Evolutionary conservation across 2,329 filamentous ascomycete genomes (phyloP).

Genomic region (Pseudophaeomoniella oleicola): DNA sequence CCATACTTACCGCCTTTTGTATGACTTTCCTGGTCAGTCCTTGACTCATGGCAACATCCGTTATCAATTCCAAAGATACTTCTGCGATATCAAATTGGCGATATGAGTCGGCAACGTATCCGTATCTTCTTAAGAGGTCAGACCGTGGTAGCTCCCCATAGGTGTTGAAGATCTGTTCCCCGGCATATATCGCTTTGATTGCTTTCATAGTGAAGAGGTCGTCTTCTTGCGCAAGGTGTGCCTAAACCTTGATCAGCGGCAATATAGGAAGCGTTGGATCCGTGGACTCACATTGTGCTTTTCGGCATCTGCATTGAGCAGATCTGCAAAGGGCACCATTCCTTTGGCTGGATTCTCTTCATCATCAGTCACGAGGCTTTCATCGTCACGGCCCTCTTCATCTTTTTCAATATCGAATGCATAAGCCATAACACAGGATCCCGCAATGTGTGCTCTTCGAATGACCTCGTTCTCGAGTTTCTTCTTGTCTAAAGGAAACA

Average conservation of each 20-base stretch:
- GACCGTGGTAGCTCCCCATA: constrained; percentile 74
- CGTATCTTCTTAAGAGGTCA: constrained; percentile 71
- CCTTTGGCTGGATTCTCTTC: constrained; percentile 57
- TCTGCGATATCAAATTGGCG: constrained; percentile 71
- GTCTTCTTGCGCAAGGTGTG: constrained; percentile 47
- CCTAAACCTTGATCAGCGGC: constrained; percentile 25
- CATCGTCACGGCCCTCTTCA: constrained; percentile 41
- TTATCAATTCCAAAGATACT: constrained; percentile 48
- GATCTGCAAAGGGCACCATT: constrained; percentile 83
- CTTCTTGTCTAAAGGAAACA: constrained; percentile 24
- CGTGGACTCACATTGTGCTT: constrained; percentile 53
- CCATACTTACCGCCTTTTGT: not conserved
- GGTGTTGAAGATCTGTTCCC: constrained; percentile 75
- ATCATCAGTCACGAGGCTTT: constrained; percentile 43
- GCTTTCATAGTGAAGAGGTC: constrained; percentile 54
- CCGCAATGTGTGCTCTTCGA: constrained; percentile 60
- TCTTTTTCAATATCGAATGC: constrained; percentile 66
- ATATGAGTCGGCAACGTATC: constrained; percentile 71
- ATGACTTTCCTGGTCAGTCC: not conserved
- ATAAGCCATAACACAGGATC: constrained; percentile 82
- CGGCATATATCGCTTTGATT: constrained; percentile 51
- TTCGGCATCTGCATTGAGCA: constrained; percentile 76
- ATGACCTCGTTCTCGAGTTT: constrained; percentile 36
- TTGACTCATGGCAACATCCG: constrained; percentile 10
- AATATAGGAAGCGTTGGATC: not conserved